Base-by-base conservation (phyloP, 2,329 filamentous ascomycete genomes). In the Sporothrix euskadiensis region DNA sequence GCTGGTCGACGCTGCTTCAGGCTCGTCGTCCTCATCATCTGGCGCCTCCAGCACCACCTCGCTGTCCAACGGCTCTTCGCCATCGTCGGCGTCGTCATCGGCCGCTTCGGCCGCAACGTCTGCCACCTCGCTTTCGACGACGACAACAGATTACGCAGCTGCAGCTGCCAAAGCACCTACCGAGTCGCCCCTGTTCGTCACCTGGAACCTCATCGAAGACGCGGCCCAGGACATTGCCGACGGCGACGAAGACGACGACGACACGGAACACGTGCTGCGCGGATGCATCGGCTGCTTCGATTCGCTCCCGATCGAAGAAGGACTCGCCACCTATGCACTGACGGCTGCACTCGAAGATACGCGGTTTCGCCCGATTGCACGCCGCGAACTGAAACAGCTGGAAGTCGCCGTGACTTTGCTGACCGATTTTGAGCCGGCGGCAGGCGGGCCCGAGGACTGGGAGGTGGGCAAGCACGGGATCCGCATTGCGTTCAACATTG, bases 271-370 rank as follows among this genome's bases (percentile, higher is more conserved):
- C 80, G 88, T 87, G 32, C 88, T 99, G 57, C 91, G 96, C 74
- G 96, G 96, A 74, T 99, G 96, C 85, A 98, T 99, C 80, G 96
- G 96, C 77, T 99, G 95, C 2, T 99, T 98, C 79, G 92, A 94
- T 79, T 81, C 90, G 1, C 89, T 93, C 78, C 88, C 91, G 69
- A 88, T 99, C 14, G 86, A 89, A 41, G 82, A 88, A 1, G 94
- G 94, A 4, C 84, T 99, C 59, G 85, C 89, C 71, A 90, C 89
- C 75, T 98, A 98, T 82, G 92, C 94, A 65, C 83, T 97, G 77
- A 96, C 92, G 70, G 94, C 94, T 81, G 89, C 89, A 2, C 82
- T 91, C 30, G 83, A 90, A 73, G 90, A 92, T 81, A 85, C 82
- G 74, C 88, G 90, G 68, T 92, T 92, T 83, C 79, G 82, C 12